These are phyloP conservation scores for Cytidiella melzeri DNA, from an alignment of 768 basidiomycete species.

Conservation along the genomic window DNA sequence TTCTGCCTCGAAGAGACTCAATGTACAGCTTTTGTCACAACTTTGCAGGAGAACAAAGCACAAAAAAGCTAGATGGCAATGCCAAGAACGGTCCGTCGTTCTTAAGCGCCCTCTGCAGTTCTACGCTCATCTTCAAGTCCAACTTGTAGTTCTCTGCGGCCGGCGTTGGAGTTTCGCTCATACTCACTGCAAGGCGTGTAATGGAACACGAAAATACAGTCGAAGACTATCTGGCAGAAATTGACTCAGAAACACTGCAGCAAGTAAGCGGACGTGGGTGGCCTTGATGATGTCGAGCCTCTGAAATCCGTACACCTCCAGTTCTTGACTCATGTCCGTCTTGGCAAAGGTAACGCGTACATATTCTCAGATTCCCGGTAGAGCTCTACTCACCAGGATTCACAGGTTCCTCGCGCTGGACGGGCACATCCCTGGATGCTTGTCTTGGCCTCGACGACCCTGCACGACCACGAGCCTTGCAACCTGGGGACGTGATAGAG, in stretches of 20 bases:
- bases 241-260: constrained; percentile 31
- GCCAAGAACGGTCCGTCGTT: too few species aligned
- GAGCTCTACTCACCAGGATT: constrained; percentile 1
- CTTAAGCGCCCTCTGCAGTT: too few species aligned
- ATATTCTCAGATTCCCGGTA: too few species aligned
- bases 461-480: constrained; percentile 24
- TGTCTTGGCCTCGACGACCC: constrained; percentile 10
- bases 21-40: too few species aligned
- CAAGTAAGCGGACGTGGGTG: constrained; percentile 17
- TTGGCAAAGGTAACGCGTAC: not conserved
- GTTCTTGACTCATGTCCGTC: not conserved
- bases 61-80: too few species aligned
- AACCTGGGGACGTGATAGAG: constrained; percentile 62
- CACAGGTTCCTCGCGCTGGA: constrained; percentile 19
- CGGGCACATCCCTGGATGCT: constrained; percentile 31
- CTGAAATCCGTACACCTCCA: not conserved
- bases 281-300: not conserved
- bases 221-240: constrained; percentile 27
- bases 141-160: too few species aligned
- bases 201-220: constrained; percentile 6
- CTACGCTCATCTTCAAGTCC: too few species aligned
- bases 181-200: too few species aligned
- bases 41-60: too few species aligned
- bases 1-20: too few species aligned
- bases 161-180: too few species aligned